Evolutionary conservation across 805 yeast genomes (phyloP), one percentile per base, ranked within the genome.

Genomic region (Debaryomyces tyrocola): DNA sequence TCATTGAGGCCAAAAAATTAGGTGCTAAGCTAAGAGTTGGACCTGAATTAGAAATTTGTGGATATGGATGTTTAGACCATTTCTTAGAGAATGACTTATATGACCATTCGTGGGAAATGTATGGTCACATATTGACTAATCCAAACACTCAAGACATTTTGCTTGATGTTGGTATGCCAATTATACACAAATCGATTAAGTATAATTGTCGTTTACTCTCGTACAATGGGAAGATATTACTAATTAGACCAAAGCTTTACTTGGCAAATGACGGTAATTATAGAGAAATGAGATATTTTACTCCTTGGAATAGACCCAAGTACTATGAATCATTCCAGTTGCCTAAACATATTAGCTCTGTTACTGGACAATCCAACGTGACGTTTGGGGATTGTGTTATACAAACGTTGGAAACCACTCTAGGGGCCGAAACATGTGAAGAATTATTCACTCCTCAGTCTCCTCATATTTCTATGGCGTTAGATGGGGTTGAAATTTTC

Each of bases 351-450:
- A 82, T 94, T 45, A 82, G 80, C 50, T 74, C 75, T 50, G 63
- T 85, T 40, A 81, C 91, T 0, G 85, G 83, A 14, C 96, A 90
- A 64, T 47, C 54, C 2, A 66, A 73, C 10, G 95, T 89, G 11
- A 80, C 79, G 24, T 84, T 94, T 66, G 99, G 99, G 43, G 98
- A 94, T 73, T 95, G 95, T 46, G 87, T 89, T 4, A 72, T 94
- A 37, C 81, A 86, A 43, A 87, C 97, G 1, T 62, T 82, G 48
- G 97, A 91, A 58, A 90, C 98, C 0, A 84, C 86, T 37, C 76
- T 94, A 46, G 99, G 99, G n/a, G 89, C 92, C 38, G 99, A 94
- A 67, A 95, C 99, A 0, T 94, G 99, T 66, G 99, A 94, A 64
- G 99, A 94, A 66, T 74, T 94, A 47, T 94, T 94, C 66, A 94